These are phyloP conservation scores for Pistacia vera DNA, from an alignment of 345 rosid genomes.

Conservation along the genomic window DNA sequence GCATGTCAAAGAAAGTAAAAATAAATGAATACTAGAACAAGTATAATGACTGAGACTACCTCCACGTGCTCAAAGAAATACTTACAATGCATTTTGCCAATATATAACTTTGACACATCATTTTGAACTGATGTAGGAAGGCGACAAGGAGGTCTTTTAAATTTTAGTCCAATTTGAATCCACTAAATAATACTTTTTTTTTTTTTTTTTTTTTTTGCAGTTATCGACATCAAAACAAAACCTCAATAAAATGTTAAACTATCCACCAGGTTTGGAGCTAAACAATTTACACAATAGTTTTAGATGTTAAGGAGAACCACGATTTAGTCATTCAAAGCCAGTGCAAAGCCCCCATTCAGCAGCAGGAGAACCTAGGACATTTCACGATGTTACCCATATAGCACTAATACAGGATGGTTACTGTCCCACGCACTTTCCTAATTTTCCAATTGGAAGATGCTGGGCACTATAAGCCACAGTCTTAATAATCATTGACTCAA, in stretches of 20 bases:
- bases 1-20: not conserved
- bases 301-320: not conserved
- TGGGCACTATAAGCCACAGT: too few relatives aligned
- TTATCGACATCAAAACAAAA: not conserved
- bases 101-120: not conserved
- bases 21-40: not conserved
- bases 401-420: not conserved
- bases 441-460: too few relatives aligned
- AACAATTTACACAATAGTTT: not conserved
- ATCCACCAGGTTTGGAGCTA: not conserved
- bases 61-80: not conserved
- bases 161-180: not conserved
- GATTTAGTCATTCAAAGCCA: not conserved
- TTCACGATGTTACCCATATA: not conserved
- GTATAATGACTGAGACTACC: not conserved
- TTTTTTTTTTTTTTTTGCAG: not conserved
- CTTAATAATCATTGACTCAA: too few relatives aligned
- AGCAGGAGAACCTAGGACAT: not conserved
- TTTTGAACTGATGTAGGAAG: not conserved
- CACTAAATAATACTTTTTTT: not conserved
- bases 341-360: not conserved
- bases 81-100: not conserved
- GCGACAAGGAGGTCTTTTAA: not conserved
- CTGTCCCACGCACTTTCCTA: too few relatives aligned
- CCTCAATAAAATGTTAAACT: not conserved